A percentile compares a stretch with the other conserved stretches of the same genome.
Evolutionary conservation across 129 eudicot genomes (phyloP).

Genomic region (Helianthus annuus): HanXRQr2.0-SUNRISE NC_035434.2:16643865-16644364

Average conservation of each 20-base stretch:
- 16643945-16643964: constrained; percentile 5
- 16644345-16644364: constrained; percentile 83
- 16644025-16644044: constrained; percentile 40
- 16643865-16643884: constrained; percentile 18
- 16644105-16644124: constrained; percentile 56
- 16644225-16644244: constrained; percentile 80
- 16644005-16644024: constrained; percentile 79
- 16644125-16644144: constrained; percentile 85
- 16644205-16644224: constrained; percentile 35
- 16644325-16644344: constrained; percentile 36
- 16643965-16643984: neutral
- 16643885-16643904: constrained; percentile 22
- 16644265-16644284: constrained; percentile 26
- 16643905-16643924: constrained; percentile 75
- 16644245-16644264: constrained; percentile 63
- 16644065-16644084: constrained; percentile 36
- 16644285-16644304: constrained; percentile 41
- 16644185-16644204: constrained; percentile 38
- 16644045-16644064: constrained; percentile 30
- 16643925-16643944: constrained; percentile 36
- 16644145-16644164: constrained; percentile 57
- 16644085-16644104: constrained; percentile 26
- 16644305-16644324: constrained; percentile 43
- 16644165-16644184: constrained; percentile 65
- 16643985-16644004: constrained; percentile 46